Percentiles rank a stretch among this genome's conserved stretches.
These are phyloP conservation scores for Vitis hybrid DNA, from an alignment of 177 flowering plant species.

Conservation along the genomic window DNA sequence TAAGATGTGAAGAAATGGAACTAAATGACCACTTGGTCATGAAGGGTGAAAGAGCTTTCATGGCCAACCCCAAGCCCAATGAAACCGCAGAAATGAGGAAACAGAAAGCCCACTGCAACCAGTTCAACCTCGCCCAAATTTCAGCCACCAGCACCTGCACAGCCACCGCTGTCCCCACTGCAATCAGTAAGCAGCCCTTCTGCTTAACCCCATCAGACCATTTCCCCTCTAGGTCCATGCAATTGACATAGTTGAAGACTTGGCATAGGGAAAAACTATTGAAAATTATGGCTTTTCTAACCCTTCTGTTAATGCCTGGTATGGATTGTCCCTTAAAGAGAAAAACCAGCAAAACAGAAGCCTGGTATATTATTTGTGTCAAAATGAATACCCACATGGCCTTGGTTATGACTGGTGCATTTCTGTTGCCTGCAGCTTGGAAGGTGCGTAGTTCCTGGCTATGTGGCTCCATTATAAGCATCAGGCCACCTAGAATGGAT, in stretches of 20 bases:
- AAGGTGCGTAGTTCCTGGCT: background rate
- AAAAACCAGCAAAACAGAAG: slow-evolving; percentile 5
- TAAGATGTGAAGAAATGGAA: no score
- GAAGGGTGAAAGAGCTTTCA: no score
- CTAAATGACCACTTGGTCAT: no score
- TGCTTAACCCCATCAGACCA: background rate
- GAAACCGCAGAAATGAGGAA: slow-evolving; percentile 9
- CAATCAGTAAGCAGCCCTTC: slow-evolving; percentile 1
- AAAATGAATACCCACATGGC: slow-evolving; percentile 9
- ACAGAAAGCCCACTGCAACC: slow-evolving; percentile 9
- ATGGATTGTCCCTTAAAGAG: background rate
- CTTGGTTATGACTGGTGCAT: slow-evolving; percentile 9
- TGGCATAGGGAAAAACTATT: slow-evolving; percentile 22
- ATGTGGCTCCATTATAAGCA: slow-evolving; percentile 11
- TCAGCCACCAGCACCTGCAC: slow-evolving; percentile 16
- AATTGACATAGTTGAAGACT: slow-evolving; percentile 9
- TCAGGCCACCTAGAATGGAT: slow-evolving; percentile 10
- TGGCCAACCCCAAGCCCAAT: background rate
- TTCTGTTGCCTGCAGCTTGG: background rate
- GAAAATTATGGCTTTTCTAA: slow-evolving; percentile 13
- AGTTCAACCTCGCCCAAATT: slow-evolving; percentile 9
- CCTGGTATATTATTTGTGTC: slow-evolving; percentile 10
- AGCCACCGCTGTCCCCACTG: background rate
- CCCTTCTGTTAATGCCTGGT: background rate
- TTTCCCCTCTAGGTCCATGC: background rate